These are phyloP conservation scores for Scedosporium aurantiacum DNA, from an alignment of 2,329 filamentous ascomycete species.

Conservation along the genomic window DNA sequence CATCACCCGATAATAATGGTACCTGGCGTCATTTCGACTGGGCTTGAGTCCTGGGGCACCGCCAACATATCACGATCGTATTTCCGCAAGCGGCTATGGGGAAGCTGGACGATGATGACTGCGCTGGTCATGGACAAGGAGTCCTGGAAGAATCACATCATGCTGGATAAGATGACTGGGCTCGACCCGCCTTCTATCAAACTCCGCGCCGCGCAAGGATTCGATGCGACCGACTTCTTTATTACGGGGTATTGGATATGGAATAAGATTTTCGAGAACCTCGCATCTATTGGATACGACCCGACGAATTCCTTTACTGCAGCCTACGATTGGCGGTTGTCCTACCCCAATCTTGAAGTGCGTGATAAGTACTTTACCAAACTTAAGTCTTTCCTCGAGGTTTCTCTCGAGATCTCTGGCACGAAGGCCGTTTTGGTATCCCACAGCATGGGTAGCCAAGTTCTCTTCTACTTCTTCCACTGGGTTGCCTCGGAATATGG, in stretches of 20 bases:
- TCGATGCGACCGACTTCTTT: constrained; percentile 96
- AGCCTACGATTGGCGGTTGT: constrained; percentile 83
- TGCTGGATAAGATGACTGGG: constrained; percentile 86
- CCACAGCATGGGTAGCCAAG: constrained; percentile 96
- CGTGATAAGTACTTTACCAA: constrained; percentile 91
- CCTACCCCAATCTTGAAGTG: constrained; percentile 78
- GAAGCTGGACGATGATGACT: constrained; percentile 98
- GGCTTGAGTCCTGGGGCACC: constrained; percentile 93
- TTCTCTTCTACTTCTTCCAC: constrained; percentile 72
- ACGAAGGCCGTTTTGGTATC: constrained; percentile 80
- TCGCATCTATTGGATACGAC: constrained; percentile 93
- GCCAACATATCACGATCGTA: constrained; percentile 75
- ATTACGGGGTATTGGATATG: constrained; percentile 93
- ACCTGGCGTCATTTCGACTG: constrained; percentile 93
- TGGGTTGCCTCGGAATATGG: constrained; percentile 71
- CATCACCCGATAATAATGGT: constrained; percentile 93
- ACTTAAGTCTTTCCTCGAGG: constrained; percentile 82
- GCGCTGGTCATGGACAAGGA: constrained; percentile 89
- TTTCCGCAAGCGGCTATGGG: constrained; percentile 91
- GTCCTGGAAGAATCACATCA: constrained; percentile 89
- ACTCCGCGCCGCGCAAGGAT: constrained; percentile 84
- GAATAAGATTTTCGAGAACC: constrained; percentile 96
- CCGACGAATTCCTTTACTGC: constrained; percentile 63
- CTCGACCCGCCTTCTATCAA: constrained; percentile 86
- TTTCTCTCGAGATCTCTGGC: constrained; percentile 59